Percentiles rank a stretch among this genome's conserved stretches.
Evolutionary conservation across 306 rosid species (phyloP).

Genomic region (Corylus heterophylla): DNA sequence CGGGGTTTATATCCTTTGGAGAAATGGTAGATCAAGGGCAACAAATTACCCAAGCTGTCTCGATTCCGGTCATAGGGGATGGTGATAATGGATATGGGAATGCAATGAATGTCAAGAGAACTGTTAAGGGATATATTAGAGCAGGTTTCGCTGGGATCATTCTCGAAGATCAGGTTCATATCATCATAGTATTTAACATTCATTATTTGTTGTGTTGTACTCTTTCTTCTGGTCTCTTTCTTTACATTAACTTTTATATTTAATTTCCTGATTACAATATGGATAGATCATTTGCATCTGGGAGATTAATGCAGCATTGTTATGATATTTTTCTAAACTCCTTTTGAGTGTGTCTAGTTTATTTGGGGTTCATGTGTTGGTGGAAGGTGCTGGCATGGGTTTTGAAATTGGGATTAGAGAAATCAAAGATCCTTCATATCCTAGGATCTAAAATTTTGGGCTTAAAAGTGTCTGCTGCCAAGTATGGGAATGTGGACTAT

Average conservation of each 20-base stretch:
- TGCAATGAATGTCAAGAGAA: slow-evolving; percentile 87
- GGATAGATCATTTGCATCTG: neutral
- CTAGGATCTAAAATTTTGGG: neutral
- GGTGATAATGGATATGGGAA: slow-evolving; percentile 91
- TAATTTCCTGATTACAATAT: neutral
- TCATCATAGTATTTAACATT: slow-evolving; percentile 1
- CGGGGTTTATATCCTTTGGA: slow-evolving; percentile 80
- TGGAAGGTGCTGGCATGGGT: neutral
- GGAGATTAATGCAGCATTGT: neutral
- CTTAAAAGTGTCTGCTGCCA: neutral
- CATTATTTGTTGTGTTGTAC: neutral
- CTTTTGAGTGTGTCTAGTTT: neutral
- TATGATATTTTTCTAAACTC: neutral
- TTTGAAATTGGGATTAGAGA: neutral
- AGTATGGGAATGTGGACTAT: neutral
- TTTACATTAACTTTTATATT: neutral
- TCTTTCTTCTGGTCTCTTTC: neutral
- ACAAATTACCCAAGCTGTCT: slow-evolving; percentile 63
- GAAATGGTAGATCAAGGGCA: slow-evolving; percentile 84
- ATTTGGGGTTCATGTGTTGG: neutral
- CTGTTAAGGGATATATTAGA: slow-evolving; percentile 69
- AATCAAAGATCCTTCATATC: neutral
- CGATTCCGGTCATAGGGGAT: slow-evolving; percentile 85
- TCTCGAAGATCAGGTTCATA: slow-evolving; percentile 83
- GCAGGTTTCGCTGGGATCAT: slow-evolving; percentile 88